Evolutionary conservation across 1,284 basidiomycete genomes (phyloP), one percentile per base, ranked within the genome.

Genomic region (Tremellales sp.): DNA sequence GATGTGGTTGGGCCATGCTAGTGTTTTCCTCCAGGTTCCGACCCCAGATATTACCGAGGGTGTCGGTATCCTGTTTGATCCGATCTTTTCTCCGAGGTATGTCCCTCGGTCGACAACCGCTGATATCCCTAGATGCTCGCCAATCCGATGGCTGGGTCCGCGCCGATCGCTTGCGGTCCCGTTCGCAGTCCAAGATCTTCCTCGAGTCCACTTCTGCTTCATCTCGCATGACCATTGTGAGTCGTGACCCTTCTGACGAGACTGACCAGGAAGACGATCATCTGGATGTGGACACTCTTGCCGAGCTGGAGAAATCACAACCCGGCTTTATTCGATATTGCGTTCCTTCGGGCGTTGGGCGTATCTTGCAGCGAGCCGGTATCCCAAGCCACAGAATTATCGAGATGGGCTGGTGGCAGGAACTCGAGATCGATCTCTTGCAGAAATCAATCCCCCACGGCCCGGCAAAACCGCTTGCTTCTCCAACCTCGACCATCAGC

Each of bases 1-100:
- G 7, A 57, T 56, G 39, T 64, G 58, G 58, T 26, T 59, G 13
- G 62, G 62, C 1, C 62, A 64, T 47, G 62, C 62, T 6, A 36
- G 51, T 27, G 47, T 53, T 16, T 39, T 56, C 16, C 40, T 60
- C 9, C 50, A 53, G 21, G 19, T 64, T 7, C 51, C 54, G 7
- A 34, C 45, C 46, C 25, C 28, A 13, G 26, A 16, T 35, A 10
- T 28, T 19, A 6, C 14, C 25, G 36, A 35, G 2, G 34, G 27
- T 7, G 41, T 48, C 21, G 43, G 51, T 18, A 42, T 61, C 3
- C 22, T 61, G 4, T 50, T 54, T 10, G 59, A 61, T 48, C 59
- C 59, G 1, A 45, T 61, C 16, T 59, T 59, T 16, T 53, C 57
- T 5, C 19, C 38, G 9, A 45, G 47, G 41, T 47, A 32, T 19